These are phyloP conservation scores for Halocafeteria seosinensis DNA, from an alignment of 108 stramenopile genomes.

Conservation along the genomic window DNA sequence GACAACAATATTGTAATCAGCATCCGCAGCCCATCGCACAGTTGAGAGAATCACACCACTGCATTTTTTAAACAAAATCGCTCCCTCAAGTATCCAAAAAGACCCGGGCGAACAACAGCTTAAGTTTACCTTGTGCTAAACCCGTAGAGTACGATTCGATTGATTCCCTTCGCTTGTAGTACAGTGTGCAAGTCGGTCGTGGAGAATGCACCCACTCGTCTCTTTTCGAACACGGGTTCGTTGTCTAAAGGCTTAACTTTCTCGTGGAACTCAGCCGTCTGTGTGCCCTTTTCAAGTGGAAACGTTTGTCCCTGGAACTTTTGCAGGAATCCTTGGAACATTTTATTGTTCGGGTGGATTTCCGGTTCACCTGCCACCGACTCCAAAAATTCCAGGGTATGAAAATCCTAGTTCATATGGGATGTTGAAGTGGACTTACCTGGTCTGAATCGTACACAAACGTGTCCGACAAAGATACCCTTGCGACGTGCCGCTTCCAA, in stretches of 20 bases:
- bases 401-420: too few relatives aligned
- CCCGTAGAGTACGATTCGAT: neutral
- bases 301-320: neutral
- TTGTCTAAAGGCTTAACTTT: neutral
- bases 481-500: neutral
- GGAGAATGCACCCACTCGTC: neutral
- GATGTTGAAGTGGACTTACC: too few relatives aligned
- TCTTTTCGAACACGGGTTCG: neutral
- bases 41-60: neutral
- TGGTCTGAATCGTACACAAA: neutral
- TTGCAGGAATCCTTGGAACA: neutral
- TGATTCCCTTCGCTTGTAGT: neutral
- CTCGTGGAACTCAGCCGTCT: neutral
- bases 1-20: neutral
- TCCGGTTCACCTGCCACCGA: neutral
- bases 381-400: too few relatives aligned
- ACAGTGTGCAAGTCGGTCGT: neutral
- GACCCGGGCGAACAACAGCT: too few relatives aligned
- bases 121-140: too few relatives aligned
- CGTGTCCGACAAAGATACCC: neutral
- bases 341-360: neutral
- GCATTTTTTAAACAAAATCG: too few relatives aligned
- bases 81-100: too few relatives aligned
- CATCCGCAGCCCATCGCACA: neutral
- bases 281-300: neutral